phyloP scores from a whole-genome alignment of 1,284 basidiomycete species.

The Tylopilus sp. region DNA sequence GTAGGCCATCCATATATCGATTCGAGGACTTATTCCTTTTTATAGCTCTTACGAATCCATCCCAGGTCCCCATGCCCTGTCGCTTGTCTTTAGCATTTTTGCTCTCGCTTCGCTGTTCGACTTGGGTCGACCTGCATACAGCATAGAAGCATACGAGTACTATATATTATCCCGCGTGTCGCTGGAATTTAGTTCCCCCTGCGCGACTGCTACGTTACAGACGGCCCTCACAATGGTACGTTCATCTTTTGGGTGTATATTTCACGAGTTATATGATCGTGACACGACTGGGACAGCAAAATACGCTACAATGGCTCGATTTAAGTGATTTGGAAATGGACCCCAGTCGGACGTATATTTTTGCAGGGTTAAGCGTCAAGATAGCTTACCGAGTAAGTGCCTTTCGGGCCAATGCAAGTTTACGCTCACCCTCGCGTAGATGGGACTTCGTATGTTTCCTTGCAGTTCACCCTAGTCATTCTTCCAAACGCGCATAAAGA shows the following conservation, averaged over 20 bases:
- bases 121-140: slow-evolving; percentile 51
- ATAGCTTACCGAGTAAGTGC: slow-evolving; percentile 65
- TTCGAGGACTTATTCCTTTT: slow-evolving; percentile 11
- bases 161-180: slow-evolving; percentile 65
- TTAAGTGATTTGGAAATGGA: slow-evolving; percentile 62
- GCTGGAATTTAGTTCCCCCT: slow-evolving; percentile 58
- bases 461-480: background rate
- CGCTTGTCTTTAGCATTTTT: slow-evolving; percentile 68
- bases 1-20: slow-evolving; percentile 31
- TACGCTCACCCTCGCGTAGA: slow-evolving; percentile 50
- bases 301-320: slow-evolving; percentile 69
- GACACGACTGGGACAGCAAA: slow-evolving; percentile 52
- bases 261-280: background rate
- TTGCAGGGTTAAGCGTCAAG: slow-evolving; percentile 67
- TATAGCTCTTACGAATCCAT: slow-evolving; percentile 48
- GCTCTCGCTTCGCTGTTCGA: slow-evolving; percentile 65
- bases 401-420: background rate
- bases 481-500: slow-evolving; percentile 51
- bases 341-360: slow-evolving; percentile 63
- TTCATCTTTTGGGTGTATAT: slow-evolving; percentile 1
- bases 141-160: slow-evolving; percentile 66
- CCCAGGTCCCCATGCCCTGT: slow-evolving; percentile 55
- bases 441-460: slow-evolving; percentile 69
- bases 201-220: slow-evolving; percentile 60
- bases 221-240: slow-evolving; percentile 66